Evolutionary conservation across 2,329 filamentous ascomycete species (phyloP), one percentile per base, ranked within the genome.

Genomic region (Sporothrix pallida): DNA sequence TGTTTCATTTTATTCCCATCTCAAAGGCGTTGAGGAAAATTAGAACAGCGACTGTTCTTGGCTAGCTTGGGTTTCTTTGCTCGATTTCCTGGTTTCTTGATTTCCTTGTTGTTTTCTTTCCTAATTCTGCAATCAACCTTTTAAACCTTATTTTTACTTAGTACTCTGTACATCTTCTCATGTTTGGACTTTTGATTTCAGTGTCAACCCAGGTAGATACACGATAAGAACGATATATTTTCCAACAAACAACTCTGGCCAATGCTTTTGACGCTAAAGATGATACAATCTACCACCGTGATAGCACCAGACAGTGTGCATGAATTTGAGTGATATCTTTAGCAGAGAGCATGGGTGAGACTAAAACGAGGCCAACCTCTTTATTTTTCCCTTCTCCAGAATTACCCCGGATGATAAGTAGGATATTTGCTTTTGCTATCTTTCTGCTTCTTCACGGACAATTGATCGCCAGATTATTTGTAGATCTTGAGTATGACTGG

Each of bases 21-120:
- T 42, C 37, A n/a, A 37, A 42, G 67, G 67, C 48, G 67, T 69
- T 54, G 48, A 1, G 67, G 67, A 44, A 54, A 69, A 69, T 23
- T 42, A 69, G 67, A 42, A 48, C 65, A 42, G 23, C 44, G 48
- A 42, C 31, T 54, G 26, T 37, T 54, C 23, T 37, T 42, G 42
- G 44, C 12, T 20, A 48, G 20, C 42, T 67, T 42, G 46, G 17
- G 67, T 44, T 46, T 37, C 31, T 13, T 23, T 52, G 2, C 3
- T 37, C 5, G 31, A 37, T 37, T 37, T 37, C 31, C 5, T 37
- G 31, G 3, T 37, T 37, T 37, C 31, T 37, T 37, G 31, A 26
- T 46, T 37, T 48, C 13, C 42, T 52, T 48, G 62, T 42, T 10
- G 7, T 17, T 20, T 31, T 10, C 15, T 31, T 4, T 48, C 2